These are phyloP conservation scores for Vanilla planifolia DNA, from an alignment of 106 monocot genomes.

Conservation along the genomic window DNA sequence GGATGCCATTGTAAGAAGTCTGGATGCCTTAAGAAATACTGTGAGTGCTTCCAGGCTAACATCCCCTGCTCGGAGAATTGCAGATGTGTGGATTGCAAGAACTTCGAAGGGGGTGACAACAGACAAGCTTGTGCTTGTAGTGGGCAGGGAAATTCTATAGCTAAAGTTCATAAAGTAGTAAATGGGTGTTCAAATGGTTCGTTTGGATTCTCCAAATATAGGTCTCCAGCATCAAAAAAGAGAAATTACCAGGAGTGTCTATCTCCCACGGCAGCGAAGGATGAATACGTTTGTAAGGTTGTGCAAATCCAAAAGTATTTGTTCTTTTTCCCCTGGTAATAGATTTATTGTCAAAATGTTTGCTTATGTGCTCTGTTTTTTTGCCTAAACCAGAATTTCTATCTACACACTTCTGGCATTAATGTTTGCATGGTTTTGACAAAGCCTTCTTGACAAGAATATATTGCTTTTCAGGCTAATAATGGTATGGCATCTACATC, in stretches of 20 bases:
- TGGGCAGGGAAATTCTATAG: constrained; percentile 43
- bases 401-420: too few species aligned
- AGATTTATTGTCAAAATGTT: not conserved
- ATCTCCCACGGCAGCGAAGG: constrained; percentile 28
- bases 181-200: constrained; percentile 82
- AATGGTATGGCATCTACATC: constrained; percentile 26
- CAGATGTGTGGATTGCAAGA: constrained; percentile 86
- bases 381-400: too few species aligned
- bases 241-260: constrained; percentile 64
- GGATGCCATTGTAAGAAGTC: constrained; percentile 96
- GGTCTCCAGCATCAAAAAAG: constrained; percentile 64
- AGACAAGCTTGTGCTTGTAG: constrained; percentile 55
- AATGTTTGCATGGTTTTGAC: not conserved
- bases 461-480: constrained; percentile 31
- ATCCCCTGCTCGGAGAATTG: constrained; percentile 97
- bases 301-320: constrained; percentile 42
- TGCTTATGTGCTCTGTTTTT: not conserved
- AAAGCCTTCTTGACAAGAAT: not conserved
- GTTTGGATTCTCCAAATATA: constrained; percentile 50
- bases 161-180: constrained; percentile 68
- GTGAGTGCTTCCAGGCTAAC: constrained; percentile 96
- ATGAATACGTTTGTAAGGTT: constrained; percentile 38
- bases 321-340: not conserved
- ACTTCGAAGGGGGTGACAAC: constrained; percentile 79
- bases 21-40: constrained; percentile 91